A percentile compares a stretch with the other conserved stretches of the same genome.
Evolutionary conservation across 192 early-diverging fungal species (phyloP).

Genomic region (Podila epigama): DNA sequence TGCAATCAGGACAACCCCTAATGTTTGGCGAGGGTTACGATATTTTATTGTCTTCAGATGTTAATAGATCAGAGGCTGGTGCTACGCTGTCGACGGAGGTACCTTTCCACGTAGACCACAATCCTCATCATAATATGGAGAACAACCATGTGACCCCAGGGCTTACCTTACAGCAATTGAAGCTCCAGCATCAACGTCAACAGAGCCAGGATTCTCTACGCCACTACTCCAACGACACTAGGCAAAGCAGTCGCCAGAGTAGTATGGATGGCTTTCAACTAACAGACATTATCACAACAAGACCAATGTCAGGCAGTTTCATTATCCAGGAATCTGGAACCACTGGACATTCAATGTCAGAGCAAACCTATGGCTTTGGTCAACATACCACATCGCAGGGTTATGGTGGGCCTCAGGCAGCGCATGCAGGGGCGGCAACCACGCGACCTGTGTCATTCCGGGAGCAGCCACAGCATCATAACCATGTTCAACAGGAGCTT

Average conservation of each 20-base stretch:
- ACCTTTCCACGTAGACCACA: background rate
- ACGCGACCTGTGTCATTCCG: background rate
- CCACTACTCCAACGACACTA: constrained; percentile 16
- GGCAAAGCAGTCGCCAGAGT: constrained; percentile 17
- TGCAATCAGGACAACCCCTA: background rate
- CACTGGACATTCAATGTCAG: background rate
- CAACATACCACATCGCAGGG: background rate
- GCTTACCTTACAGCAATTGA: constrained; percentile 30
- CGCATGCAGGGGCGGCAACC: no score
- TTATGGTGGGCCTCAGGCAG: background rate
- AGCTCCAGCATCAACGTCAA: constrained; percentile 28
- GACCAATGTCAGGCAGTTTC: constrained; percentile 35
- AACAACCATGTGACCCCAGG: constrained; percentile 14
- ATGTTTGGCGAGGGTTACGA: constrained; percentile 49
- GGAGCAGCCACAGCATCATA: background rate
- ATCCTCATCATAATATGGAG: background rate
- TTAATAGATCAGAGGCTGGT: background rate
- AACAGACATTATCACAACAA: constrained; percentile 28
- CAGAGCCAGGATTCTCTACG: constrained; percentile 1
- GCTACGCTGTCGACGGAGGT: background rate
- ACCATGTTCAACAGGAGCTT: background rate
- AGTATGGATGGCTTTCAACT: constrained; percentile 43
- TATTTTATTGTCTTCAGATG: constrained; percentile 5
- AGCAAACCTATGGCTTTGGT: constrained; percentile 6
- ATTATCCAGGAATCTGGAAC: background rate